Conservation (phyloP, 2,329 filamentous ascomycete species). For the Ascochyta viciae-villosae region DNA sequence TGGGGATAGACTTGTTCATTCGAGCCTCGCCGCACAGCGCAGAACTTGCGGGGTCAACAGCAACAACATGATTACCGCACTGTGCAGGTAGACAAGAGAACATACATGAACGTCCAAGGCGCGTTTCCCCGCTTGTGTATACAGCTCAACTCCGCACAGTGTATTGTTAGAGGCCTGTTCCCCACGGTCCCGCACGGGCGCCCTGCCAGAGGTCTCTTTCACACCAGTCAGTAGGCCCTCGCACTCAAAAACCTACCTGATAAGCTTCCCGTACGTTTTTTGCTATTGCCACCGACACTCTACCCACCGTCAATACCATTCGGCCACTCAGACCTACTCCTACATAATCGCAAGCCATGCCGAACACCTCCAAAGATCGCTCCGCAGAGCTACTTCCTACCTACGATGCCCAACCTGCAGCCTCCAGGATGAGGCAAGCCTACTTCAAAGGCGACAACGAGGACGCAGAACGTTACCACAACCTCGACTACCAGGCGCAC, state of each 20-base stretch:
- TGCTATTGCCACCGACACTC: no score
- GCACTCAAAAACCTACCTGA: not conserved
- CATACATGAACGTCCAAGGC: no score
- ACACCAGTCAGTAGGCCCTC: no score
- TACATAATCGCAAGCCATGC: not conserved
- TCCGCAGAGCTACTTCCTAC: not conserved
- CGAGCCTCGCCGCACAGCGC: not conserved
- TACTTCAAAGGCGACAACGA: not conserved
- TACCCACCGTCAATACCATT: not conserved
- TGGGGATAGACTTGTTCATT: not conserved
- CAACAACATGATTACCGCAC: not conserved
- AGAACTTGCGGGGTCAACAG: not conserved
- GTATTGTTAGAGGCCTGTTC: no score
- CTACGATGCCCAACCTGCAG: not conserved
- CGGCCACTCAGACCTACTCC: not conserved
- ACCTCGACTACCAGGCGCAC: not conserved
- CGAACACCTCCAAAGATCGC: not conserved
- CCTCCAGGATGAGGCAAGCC: not conserved
- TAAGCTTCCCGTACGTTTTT: not conserved
- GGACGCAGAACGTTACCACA: not conserved
- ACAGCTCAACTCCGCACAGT: no score
- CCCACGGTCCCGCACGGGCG: no score
- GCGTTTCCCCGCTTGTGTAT: no score
- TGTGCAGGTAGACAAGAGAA: not conserved
- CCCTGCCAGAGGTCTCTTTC: no score